Percentiles rank a stretch among this genome's conserved stretches.
These are phyloP conservation scores for Aspergillus latus DNA, from an alignment of 2,329 filamentous ascomycete genomes.

Conservation along the genomic window DNA sequence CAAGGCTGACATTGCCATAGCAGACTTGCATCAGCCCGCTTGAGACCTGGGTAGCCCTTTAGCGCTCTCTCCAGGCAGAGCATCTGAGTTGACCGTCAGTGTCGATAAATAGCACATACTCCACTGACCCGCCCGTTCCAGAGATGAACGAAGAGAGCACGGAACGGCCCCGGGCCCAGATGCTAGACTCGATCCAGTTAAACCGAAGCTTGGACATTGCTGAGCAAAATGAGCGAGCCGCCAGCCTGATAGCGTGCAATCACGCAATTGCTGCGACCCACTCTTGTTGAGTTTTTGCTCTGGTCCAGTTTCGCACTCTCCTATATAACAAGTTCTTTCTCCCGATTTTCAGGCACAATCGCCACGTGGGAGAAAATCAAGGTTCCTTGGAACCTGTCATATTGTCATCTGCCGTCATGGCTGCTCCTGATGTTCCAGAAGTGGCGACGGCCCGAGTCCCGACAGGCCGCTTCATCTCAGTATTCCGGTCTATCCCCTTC, in stretches of 20 bases:
- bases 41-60: too few relatives aligned
- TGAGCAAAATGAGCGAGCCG: neutral
- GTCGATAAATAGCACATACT: too few relatives aligned
- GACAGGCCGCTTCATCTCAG: neutral
- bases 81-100: too few relatives aligned
- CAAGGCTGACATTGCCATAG: too few relatives aligned
- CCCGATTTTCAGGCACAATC: neutral
- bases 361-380: neutral
- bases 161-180: too few relatives aligned
- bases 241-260: neutral
- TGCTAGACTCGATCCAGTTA: neutral
- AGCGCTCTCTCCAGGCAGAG: too few relatives aligned
- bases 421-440: neutral
- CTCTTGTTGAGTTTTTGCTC: neutral
- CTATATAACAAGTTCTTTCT: neutral
- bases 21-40: too few relatives aligned
- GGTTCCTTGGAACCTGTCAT: neutral
- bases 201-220: neutral
- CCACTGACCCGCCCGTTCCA: too few relatives aligned
- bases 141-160: too few relatives aligned
- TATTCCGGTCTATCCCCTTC: slow-evolving; percentile 14
- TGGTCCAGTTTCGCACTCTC: neutral
- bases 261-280: neutral
- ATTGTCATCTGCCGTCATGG: neutral
- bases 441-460: neutral